Evolutionary conservation across 2,329 filamentous ascomycete genomes (phyloP).

Genomic region (Arachnomyces sp.): DNA sequence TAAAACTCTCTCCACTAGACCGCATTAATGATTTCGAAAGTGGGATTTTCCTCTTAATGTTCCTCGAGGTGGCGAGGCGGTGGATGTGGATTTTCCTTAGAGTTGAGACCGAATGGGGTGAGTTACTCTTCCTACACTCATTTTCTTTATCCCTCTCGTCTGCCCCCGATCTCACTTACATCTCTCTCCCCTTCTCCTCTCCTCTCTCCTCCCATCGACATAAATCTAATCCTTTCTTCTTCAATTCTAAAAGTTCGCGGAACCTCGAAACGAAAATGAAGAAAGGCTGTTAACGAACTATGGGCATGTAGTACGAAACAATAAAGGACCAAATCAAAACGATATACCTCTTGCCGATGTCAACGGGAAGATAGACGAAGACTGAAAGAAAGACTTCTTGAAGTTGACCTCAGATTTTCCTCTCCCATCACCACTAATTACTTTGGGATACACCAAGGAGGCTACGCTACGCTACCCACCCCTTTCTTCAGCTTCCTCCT

Average conservation of each 20-base stretch:
- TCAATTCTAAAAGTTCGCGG: too few relatives aligned
- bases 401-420: too few relatives aligned
- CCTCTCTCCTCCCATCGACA: conserved; percentile 2
- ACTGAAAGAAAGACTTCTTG: conserved; percentile 28
- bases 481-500: conserved; percentile 6
- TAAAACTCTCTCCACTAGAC: conserved; percentile 76
- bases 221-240: conserved; percentile 3
- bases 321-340: conserved; percentile 49
- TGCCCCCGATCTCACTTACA: background rate
- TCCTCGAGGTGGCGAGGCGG: conserved; percentile 74
- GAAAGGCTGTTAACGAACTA: conserved; percentile 6
- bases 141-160: background rate
- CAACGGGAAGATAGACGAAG: conserved; percentile 56
- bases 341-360: conserved; percentile 70
- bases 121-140: conserved; percentile 29
- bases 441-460: too few relatives aligned
- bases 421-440: too few relatives aligned
- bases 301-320: conserved; percentile 40
- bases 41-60: conserved; percentile 79
- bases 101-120: conserved; percentile 86
- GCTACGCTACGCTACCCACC: background rate
- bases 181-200: conserved; percentile 12
- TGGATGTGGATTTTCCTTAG: conserved; percentile 98
- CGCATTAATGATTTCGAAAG: conserved; percentile 80
- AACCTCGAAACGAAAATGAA: conserved; percentile 28